These are phyloP conservation scores for Monilinia fructigena DNA, from an alignment of 2,329 filamentous ascomycete genomes.

Conservation along the genomic window DNA sequence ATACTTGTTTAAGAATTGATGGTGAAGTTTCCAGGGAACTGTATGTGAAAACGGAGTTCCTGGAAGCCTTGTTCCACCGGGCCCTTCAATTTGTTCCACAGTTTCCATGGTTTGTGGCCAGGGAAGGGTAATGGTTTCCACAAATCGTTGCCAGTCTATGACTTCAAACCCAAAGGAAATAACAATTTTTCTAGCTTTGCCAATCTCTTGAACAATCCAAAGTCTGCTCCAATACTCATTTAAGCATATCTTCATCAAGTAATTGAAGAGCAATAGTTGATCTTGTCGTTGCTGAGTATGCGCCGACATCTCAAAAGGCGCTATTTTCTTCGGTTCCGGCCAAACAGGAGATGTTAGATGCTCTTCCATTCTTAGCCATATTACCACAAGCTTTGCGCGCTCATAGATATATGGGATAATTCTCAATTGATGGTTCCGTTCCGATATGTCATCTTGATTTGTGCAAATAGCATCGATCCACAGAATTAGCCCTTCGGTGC, in stretches of 20 bases:
- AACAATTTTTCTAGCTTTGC: slow-evolving; percentile 30
- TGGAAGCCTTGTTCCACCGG: not conserved
- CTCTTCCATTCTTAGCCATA: slow-evolving; percentile 20
- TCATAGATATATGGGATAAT: slow-evolving; percentile 26
- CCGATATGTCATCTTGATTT: slow-evolving; percentile 24
- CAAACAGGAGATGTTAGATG: not conserved
- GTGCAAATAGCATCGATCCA: slow-evolving; percentile 28
- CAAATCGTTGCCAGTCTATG: slow-evolving; percentile 22
- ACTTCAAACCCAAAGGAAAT: slow-evolving; percentile 33
- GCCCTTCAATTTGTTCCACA: not conserved
- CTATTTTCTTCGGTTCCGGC: slow-evolving; percentile 3
- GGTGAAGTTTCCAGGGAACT: slow-evolving; percentile 30
- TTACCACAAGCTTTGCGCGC: slow-evolving; percentile 21
- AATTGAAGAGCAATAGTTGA: not conserved
- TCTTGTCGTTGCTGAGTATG: not conserved
- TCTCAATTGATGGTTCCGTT: slow-evolving; percentile 23
- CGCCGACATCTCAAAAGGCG: not conserved
- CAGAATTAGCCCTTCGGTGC: slow-evolving; percentile 4
- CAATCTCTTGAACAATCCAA: slow-evolving; percentile 40
- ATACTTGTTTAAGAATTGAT: slow-evolving; percentile 27
- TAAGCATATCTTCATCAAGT: slow-evolving; percentile 23
- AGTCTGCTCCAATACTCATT: slow-evolving; percentile 31
- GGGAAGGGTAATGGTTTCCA: not conserved
- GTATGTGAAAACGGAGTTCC: not conserved
- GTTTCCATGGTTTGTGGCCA: not conserved